These are phyloP conservation scores for Fusarium haematococcum DNA, from an alignment of 2,329 filamentous ascomycete species.

Conservation along the genomic window DNA sequence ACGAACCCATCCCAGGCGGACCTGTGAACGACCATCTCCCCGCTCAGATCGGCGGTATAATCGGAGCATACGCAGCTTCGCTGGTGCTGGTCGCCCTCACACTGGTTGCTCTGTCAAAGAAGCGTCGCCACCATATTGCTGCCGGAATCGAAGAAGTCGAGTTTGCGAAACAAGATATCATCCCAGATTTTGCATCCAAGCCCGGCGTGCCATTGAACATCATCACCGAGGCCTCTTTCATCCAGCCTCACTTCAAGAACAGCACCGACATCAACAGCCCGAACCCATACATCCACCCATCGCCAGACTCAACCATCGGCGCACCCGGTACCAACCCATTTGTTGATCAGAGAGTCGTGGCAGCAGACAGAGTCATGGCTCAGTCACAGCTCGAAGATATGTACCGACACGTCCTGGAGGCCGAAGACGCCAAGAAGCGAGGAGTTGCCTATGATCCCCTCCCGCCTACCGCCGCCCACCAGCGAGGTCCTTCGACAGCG, in stretches of 20 bases:
- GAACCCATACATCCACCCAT: slow-evolving; percentile 59
- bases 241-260: slow-evolving; percentile 62
- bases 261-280: slow-evolving; percentile 48
- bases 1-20: slow-evolving; percentile 69
- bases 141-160: slow-evolving; percentile 66
- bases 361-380: slow-evolving; percentile 78
- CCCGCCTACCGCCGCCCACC: slow-evolving; percentile 45
- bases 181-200: slow-evolving; percentile 37
- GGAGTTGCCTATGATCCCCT: slow-evolving; percentile 63
- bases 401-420: slow-evolving; percentile 92
- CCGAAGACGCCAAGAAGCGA: slow-evolving; percentile 76
- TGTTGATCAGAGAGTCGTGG: slow-evolving; percentile 82
- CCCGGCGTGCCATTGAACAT: slow-evolving; percentile 26
- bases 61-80: slow-evolving; percentile 84
- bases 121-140: slow-evolving; percentile 63
- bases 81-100: slow-evolving; percentile 78
- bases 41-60: slow-evolving; percentile 84
- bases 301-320: slow-evolving; percentile 59
- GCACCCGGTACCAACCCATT: slow-evolving; percentile 72
- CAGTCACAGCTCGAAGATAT: slow-evolving; percentile 89
- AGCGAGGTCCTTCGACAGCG: slow-evolving; percentile 34
- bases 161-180: slow-evolving; percentile 49
- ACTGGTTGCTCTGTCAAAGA: slow-evolving; percentile 71
- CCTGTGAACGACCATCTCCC: slow-evolving; percentile 77
- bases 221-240: slow-evolving; percentile 40